A percentile compares a stretch with the other conserved stretches of the same genome.
Conservation (phyloP, 1,284 basidiomycete species). For the Sphaerobolus stellatus region DNA sequence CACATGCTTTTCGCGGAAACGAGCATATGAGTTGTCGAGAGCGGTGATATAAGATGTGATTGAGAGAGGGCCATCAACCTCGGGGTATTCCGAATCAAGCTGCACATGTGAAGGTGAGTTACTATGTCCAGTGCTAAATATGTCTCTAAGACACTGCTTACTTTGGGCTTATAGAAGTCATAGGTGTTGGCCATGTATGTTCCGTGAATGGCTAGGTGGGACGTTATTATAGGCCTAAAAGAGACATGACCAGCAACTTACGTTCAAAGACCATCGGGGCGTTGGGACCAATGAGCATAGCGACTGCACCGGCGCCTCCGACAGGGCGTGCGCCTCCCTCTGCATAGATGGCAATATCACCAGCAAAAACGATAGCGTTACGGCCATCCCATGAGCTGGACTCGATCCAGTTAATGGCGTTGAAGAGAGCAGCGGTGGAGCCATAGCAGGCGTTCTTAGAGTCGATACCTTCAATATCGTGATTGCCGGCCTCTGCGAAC, state of each 20-base stretch:
- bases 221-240: slow-evolving; percentile 9
- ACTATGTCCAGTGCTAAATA: not conserved
- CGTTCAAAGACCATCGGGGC: slow-evolving; percentile 95
- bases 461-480: slow-evolving; percentile 98
- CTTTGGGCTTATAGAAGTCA: slow-evolving; percentile 96
- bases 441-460: slow-evolving; percentile 99
- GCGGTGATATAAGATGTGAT: slow-evolving; percentile 95
- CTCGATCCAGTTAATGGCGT: slow-evolving; percentile 97
- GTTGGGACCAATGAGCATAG: slow-evolving; percentile 94
- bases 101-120: not conserved
- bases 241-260: slow-evolving; percentile 45
- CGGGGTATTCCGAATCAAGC: slow-evolving; percentile 90
- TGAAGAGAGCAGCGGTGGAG: slow-evolving; percentile 97
- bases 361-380: slow-evolving; percentile 95
- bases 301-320: slow-evolving; percentile 94
- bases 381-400: slow-evolving; percentile 97
- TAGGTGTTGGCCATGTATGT: slow-evolving; percentile 98
- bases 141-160: not conserved
- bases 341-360: slow-evolving; percentile 98
- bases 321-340: slow-evolving; percentile 94
- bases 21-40: slow-evolving; percentile 86
- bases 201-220: slow-evolving; percentile 85
- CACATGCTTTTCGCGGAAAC: slow-evolving; percentile 83
- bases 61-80: slow-evolving; percentile 96
- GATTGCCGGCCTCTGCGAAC: slow-evolving; percentile 89